Evolutionary conservation across 495 filamentous ascomycete species (phyloP).

Genomic region (Durotheca rogersii): DNA sequence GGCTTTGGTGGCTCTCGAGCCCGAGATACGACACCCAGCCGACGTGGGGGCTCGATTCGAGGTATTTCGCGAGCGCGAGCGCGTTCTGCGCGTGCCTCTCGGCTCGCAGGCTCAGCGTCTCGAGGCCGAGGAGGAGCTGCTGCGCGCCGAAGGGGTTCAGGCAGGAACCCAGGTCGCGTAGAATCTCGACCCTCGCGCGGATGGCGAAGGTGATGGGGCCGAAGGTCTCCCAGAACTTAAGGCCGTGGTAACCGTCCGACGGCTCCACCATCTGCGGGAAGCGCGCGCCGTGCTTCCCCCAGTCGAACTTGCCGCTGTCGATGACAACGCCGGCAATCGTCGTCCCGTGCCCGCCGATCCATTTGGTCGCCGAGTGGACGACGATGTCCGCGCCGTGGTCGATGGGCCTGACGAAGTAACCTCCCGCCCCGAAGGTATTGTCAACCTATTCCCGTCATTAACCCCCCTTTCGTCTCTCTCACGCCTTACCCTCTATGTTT

Average conservation of each 20-base stretch:
- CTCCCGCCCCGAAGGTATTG: slow-evolving; percentile 97
- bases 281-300: slow-evolving; percentile 81
- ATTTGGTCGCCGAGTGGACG: slow-evolving; percentile 95
- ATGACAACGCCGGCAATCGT: slow-evolving; percentile 90
- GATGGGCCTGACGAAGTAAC: slow-evolving; percentile 86
- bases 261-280: slow-evolving; percentile 96
- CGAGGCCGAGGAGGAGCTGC: slow-evolving; percentile 85
- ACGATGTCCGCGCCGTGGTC: slow-evolving; percentile 93
- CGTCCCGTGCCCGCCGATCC: slow-evolving; percentile 97
- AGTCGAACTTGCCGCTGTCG: slow-evolving; percentile 95
- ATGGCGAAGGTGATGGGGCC: slow-evolving; percentile 82
- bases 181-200: slow-evolving; percentile 72
- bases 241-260: slow-evolving; percentile 88
- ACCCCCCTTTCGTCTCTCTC: slow-evolving; percentile 11
- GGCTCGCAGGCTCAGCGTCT: slow-evolving; percentile 83
- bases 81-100: slow-evolving; percentile 90
- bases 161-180: slow-evolving; percentile 80
- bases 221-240: slow-evolving; percentile 97
- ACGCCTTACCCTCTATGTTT: no score
- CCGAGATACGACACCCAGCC: slow-evolving; percentile 95
- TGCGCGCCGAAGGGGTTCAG: slow-evolving; percentile 96
- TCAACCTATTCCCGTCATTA: slow-evolving; percentile 59
- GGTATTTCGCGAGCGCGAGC: slow-evolving; percentile 76
- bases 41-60: slow-evolving; percentile 79
- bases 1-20: slow-evolving; percentile 75